Base-by-base conservation (phyloP, 2,329 filamentous ascomycete species). In the Diaporthe sp. region DNA sequence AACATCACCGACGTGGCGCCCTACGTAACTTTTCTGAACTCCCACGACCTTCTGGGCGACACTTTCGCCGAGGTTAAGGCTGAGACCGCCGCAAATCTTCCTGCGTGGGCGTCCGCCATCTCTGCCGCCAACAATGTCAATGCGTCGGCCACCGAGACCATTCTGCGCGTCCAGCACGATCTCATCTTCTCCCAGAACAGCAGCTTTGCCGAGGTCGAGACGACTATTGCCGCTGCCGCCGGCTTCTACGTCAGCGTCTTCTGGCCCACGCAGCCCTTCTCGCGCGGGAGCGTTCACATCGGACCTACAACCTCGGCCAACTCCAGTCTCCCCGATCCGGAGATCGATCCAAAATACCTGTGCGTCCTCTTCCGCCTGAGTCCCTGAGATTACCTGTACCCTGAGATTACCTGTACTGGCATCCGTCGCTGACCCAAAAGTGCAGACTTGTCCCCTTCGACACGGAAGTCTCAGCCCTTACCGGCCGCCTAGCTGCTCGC, bases 181-280 rank as follows among this genome's bases (percentile, higher is more conserved):
- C 25, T 60, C 28, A n/a, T 60, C 13, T 60, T 60, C 55, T 28
- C 25, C 4, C 28, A 60, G 28, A 60, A 60, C 34, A 37, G 28
- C 55, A 60, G 28, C 2, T 34, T 60, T 25, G 77, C 68, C 22
- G 83, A 75, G 61, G 80, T 80, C 55, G 81, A 82, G 71, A 83
- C 83, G 39, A 82, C 81, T 31, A 81, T 82, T 6, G 81, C 80
- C 0, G 81, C 46, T 2, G 81, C 68, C 82, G 82, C 2, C 80
- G 83, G n/a, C 9, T 53, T 12, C 81, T 83, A 81, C 82, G 83
- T 81, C 82, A 84, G 75, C 82, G 8, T 49, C 46, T 49, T 82
- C 75, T 84, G 82, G 53, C 83, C 78, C 15, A 83, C 80, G 0
- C 78, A 77, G 31, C 70, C 70, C 15, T 72, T 72, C 37, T 61